Evolutionary conservation across 192 early-diverging fungal species (phyloP).

Genomic region (Coemansia sp.): DNA sequence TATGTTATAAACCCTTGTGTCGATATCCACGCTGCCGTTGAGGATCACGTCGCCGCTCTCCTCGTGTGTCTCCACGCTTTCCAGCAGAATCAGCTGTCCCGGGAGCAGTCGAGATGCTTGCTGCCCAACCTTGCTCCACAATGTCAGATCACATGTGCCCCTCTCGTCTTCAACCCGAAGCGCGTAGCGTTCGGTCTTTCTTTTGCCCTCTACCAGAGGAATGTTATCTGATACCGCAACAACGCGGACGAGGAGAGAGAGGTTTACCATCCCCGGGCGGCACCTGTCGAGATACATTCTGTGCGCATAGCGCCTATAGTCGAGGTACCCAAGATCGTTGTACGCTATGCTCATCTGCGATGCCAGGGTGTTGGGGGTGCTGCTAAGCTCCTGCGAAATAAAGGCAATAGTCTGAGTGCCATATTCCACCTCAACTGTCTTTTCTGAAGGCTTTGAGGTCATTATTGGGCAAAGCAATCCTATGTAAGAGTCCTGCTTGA

Average conservation of each 20-base stretch:
- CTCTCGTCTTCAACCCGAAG: slow-evolving; percentile 41
- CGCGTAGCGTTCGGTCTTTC: slow-evolving; percentile 25
- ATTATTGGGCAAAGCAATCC: slow-evolving; percentile 36
- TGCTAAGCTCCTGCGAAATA: slow-evolving; percentile 10
- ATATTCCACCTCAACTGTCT: slow-evolving; percentile 17
- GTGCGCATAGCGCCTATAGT: slow-evolving; percentile 37
- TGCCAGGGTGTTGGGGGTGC: neutral
- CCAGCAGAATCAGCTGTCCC: slow-evolving; percentile 44
- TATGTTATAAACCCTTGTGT: slow-evolving; percentile 21
- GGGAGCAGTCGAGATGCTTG: slow-evolving; percentile 32
- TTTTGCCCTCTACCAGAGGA: slow-evolving; percentile 13
- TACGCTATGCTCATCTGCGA: slow-evolving; percentile 29
- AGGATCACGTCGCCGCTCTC: slow-evolving; percentile 35
- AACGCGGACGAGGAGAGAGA: slow-evolving; percentile 45
- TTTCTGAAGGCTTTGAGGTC: neutral
- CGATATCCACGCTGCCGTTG: slow-evolving; percentile 30
- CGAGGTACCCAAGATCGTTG: slow-evolving; percentile 38
- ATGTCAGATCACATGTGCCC: slow-evolving; percentile 37
- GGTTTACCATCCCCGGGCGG: slow-evolving; percentile 24
- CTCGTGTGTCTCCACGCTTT: slow-evolving; percentile 22
- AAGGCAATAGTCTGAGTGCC: slow-evolving; percentile 50
- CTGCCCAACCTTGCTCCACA: slow-evolving; percentile 40
- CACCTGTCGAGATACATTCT: slow-evolving; percentile 30
- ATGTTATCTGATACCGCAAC: slow-evolving; percentile 43
- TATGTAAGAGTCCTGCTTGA: slow-evolving; percentile 33